These are phyloP conservation scores for Litchi chinensis DNA, from an alignment of 345 rosid species.

Conservation along the genomic window DNA sequence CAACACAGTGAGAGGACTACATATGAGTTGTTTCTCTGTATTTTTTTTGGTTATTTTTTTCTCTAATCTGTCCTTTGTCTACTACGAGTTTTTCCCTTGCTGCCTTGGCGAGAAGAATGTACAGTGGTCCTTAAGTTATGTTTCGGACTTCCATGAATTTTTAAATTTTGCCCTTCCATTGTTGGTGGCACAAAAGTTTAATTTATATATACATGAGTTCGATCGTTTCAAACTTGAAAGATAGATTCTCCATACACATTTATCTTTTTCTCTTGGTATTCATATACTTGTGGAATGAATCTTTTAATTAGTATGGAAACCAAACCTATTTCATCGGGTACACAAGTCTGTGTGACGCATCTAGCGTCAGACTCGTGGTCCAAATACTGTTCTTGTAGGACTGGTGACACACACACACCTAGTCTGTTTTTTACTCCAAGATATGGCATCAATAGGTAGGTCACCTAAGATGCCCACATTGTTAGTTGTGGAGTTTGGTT, in stretches of 20 bases:
- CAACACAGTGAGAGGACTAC: constrained; percentile 21
- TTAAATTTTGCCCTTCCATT: constrained; percentile 13
- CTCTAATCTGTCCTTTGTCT: constrained; percentile 12
- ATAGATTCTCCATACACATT: background rate
- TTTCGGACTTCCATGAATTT: constrained; percentile 23
- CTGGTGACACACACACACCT: background rate
- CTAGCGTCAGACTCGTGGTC: background rate
- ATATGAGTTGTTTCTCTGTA: constrained; percentile 14
- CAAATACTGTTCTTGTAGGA: too few species aligned
- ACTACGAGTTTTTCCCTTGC: constrained; percentile 25
- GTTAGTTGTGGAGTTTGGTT: background rate
- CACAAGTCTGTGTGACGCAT: too few species aligned
- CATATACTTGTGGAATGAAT: background rate
- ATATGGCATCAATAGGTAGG: background rate
- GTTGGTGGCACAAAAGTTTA: constrained; percentile 26
- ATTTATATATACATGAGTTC: constrained; percentile 28
- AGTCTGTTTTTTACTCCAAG: background rate
- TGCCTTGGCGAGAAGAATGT: constrained; percentile 34
- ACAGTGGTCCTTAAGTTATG: constrained; percentile 23
- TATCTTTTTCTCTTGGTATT: background rate
- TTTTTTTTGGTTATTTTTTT: background rate
- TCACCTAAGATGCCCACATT: background rate
- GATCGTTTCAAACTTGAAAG: constrained; percentile 16
- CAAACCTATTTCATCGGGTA: too few species aligned
- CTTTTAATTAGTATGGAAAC: too few species aligned